Percentiles rank a stretch among this genome's conserved stretches.
phyloP scores from a whole-genome alignment of 2,329 filamentous ascomycete genomes.

The Cercospora zeina region DNA sequence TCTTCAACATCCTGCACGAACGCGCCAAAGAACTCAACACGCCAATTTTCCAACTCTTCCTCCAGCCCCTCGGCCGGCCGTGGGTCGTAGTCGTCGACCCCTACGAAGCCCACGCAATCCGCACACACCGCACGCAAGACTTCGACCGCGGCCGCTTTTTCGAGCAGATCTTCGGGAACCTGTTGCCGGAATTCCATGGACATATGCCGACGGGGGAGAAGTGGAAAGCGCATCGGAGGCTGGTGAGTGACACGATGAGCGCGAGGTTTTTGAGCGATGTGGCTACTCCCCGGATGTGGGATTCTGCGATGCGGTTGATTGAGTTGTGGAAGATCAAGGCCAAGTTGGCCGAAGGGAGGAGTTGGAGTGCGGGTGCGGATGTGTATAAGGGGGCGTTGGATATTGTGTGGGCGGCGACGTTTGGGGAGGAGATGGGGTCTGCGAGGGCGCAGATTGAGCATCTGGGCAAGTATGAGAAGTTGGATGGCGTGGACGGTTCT shows the following conservation, averaged over 20 bases:
- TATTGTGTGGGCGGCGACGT: slow-evolving; percentile 44
- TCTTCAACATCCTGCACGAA: slow-evolving; percentile 24
- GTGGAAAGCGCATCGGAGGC: slow-evolving; percentile 34
- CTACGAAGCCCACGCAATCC: slow-evolving; percentile 49
- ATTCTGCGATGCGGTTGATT: slow-evolving; percentile 31
- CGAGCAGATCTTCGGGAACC: slow-evolving; percentile 31
- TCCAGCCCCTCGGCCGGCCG: slow-evolving; percentile 48
- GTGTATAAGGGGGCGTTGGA: slow-evolving; percentile 43
- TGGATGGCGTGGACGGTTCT: slow-evolving; percentile 12
- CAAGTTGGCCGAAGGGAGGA: slow-evolving; percentile 33
- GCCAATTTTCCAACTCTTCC: slow-evolving; percentile 53
- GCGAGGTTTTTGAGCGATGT: slow-evolving; percentile 36
- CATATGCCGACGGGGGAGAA: slow-evolving; percentile 32
- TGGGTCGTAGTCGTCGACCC: slow-evolving; percentile 50
- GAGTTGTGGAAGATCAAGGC: slow-evolving; percentile 40
- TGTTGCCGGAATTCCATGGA: slow-evolving; percentile 34
- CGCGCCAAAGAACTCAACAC: slow-evolving; percentile 33
- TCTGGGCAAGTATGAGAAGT: slow-evolving; percentile 17
- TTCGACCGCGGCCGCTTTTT: slow-evolving; percentile 48
- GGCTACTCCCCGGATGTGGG: slow-evolving; percentile 36
- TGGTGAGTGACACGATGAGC: slow-evolving; percentile 38
- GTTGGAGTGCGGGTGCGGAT: slow-evolving; percentile 43
- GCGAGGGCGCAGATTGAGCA: slow-evolving; percentile 19
- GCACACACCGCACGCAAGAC: slow-evolving; percentile 47
- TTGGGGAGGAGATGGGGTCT: slow-evolving; percentile 43